These are phyloP conservation scores for Turritis glabra DNA, from an alignment of 345 rosid genomes.

Conservation along the genomic window DNA sequence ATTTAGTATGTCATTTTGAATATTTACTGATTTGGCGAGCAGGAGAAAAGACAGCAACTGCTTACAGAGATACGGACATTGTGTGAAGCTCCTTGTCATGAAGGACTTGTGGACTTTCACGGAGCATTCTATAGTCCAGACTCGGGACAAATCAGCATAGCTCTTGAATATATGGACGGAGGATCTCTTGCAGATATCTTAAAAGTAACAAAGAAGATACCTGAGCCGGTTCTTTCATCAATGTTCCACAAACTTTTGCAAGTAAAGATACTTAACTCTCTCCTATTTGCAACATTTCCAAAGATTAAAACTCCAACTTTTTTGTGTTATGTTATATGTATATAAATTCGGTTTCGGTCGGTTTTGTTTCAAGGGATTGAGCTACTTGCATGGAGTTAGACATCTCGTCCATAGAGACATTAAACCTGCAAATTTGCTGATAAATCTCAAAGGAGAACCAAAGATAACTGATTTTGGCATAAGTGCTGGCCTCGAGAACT, in stretches of 20 bases:
- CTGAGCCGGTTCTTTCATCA: conserved; percentile 83
- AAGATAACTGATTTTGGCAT: conserved; percentile 97
- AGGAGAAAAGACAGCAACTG: conserved; percentile 96
- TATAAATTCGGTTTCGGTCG: not conserved
- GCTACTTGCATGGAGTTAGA: conserved; percentile 86
- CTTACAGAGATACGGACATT: conserved; percentile 91
- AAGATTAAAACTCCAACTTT: not conserved
- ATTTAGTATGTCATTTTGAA: not conserved
- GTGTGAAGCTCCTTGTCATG: conserved; percentile 91
- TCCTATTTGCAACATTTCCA: not conserved
- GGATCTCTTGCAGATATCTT: conserved; percentile 93
- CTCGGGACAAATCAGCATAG: conserved; percentile 94
- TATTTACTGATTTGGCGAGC: conserved; percentile 10
- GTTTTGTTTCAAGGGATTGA: conserved; percentile 59
- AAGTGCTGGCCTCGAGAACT: conserved; percentile 95
- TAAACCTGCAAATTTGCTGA: conserved; percentile 94
- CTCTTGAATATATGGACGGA: conserved; percentile 96
- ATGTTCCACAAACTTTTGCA: conserved; percentile 85
- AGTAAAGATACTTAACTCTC: conserved; percentile 46
- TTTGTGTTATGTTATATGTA: conserved; percentile 7
- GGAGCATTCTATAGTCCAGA: conserved; percentile 96
- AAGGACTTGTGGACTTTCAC: conserved; percentile 93
- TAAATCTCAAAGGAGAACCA: conserved; percentile 93
- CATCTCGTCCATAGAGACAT: conserved; percentile 97
- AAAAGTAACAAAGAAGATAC: conserved; percentile 57